Evolutionary conservation across 441 rosid species (phyloP).

Genomic region (Melastoma candidum): DNA sequence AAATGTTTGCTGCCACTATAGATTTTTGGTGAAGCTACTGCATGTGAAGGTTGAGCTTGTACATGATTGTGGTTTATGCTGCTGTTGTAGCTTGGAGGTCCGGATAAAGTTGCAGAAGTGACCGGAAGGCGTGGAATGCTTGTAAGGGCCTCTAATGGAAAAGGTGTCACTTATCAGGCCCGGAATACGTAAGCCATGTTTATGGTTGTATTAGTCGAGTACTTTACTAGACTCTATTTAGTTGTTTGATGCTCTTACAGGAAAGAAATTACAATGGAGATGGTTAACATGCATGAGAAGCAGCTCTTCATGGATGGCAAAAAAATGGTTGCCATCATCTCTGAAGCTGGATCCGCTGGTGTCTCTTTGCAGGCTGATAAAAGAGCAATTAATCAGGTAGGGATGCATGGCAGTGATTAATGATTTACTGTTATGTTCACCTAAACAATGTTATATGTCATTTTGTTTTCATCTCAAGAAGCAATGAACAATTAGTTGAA

Average conservation of each 20-base stretch:
- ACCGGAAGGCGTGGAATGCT: conserved; percentile 99
- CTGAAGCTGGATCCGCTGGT: conserved; percentile 99
- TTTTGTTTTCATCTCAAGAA: too few species aligned
- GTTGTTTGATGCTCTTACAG: conserved; percentile 33
- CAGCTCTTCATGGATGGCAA: conserved; percentile 98
- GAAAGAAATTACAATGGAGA: conserved; percentile 96
- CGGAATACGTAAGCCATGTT: conserved; percentile 77
- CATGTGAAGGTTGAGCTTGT: too few species aligned
- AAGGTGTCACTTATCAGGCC: conserved; percentile 97
- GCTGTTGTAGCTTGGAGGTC: conserved; percentile 90
- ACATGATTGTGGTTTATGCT: not conserved
- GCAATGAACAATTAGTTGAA: too few species aligned
- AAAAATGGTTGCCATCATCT: conserved; percentile 91
- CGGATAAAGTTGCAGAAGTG: conserved; percentile 95
- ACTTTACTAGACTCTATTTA: conserved; percentile 18
- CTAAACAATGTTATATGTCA: not conserved
- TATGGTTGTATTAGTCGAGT: conserved; percentile 8
- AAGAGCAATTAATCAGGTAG: conserved; percentile 86
- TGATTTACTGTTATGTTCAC: conserved; percentile 4
- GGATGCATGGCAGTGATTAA: conserved; percentile 11
- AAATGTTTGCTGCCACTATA: not conserved
- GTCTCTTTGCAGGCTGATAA: conserved; percentile 98
- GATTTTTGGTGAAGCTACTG: not conserved
- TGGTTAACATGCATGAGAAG: conserved; percentile 99
- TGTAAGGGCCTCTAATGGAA: conserved; percentile 89